phyloP scores from a whole-genome alignment of 2,329 filamentous ascomycete genomes.

The Chrysoporthe puriensis region DNA sequence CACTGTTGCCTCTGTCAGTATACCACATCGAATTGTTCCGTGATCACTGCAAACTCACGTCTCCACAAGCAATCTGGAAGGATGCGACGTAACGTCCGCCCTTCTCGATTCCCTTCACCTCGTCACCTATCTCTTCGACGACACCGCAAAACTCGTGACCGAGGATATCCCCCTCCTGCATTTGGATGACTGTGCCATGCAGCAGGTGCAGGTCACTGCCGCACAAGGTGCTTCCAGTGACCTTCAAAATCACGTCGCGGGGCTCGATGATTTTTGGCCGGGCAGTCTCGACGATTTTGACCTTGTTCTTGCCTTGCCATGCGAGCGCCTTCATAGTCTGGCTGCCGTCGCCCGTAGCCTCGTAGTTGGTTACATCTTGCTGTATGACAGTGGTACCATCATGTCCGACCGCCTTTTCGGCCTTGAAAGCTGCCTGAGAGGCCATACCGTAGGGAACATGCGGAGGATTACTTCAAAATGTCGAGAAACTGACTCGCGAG shows the following conservation, averaged over 20 bases:
- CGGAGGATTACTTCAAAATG: no score
- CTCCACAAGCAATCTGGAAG: conserved; percentile 79
- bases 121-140: conserved; percentile 59
- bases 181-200: conserved; percentile 59
- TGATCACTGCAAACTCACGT: conserved; percentile 31
- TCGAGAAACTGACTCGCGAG: no score
- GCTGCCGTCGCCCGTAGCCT: conserved; percentile 47
- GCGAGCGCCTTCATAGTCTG: conserved; percentile 78
- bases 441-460: conserved; percentile 46
- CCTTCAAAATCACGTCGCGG: conserved; percentile 77
- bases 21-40: background rate
- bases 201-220: conserved; percentile 63
- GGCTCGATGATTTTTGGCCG: conserved; percentile 75
- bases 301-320: conserved; percentile 82
- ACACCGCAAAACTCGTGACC: conserved; percentile 65
- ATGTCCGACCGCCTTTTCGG: conserved; percentile 72
- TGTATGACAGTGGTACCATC: conserved; percentile 64
- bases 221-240: conserved; percentile 67
- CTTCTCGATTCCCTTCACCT: conserved; percentile 55
- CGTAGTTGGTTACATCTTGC: conserved; percentile 71
- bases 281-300: conserved; percentile 70
- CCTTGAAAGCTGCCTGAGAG: conserved; percentile 68
- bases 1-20: conserved; percentile 49
- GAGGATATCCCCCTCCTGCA: conserved; percentile 68
- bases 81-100: conserved; percentile 78